These are phyloP conservation scores for Coprinopsis sp. DNA, from an alignment of 768 basidiomycete genomes.

Conservation along the genomic window DNA sequence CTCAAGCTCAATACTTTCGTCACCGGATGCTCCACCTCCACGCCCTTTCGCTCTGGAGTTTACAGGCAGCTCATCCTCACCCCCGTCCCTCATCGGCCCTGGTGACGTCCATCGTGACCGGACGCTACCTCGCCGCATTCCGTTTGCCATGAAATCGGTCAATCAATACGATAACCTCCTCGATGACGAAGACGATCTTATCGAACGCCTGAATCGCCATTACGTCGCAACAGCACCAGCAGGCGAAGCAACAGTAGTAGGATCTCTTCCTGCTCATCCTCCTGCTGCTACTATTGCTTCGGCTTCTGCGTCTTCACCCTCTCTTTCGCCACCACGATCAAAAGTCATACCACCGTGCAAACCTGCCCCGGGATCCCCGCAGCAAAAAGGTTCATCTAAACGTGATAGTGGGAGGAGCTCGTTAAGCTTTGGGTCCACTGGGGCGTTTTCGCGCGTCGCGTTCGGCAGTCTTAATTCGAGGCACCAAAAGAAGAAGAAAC, in stretches of 20 bases:
- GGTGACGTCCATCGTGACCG: background rate
- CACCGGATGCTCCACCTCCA: slow-evolving; percentile 9
- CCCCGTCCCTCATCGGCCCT: too few species aligned
- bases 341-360: too few species aligned
- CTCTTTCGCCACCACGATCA: too few species aligned
- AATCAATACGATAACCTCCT: slow-evolving; percentile 15
- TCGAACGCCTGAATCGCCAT: too few species aligned
- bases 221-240: slow-evolving; percentile 15
- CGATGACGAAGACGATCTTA: slow-evolving; percentile 26
- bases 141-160: slow-evolving; percentile 13
- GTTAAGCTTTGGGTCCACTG: slow-evolving; percentile 14
- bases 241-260: slow-evolving; percentile 16
- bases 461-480: slow-evolving; percentile 17
- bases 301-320: too few species aligned
- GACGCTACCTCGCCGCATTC: slow-evolving; percentile 13
- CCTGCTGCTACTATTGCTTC: too few species aligned
- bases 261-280: too few species aligned
- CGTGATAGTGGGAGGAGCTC: too few species aligned
- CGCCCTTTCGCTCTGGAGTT: too few species aligned
- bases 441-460: slow-evolving; percentile 20
- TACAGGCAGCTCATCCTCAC: too few species aligned
- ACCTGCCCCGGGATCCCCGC: too few species aligned
- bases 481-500: slow-evolving; percentile 49
- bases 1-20: slow-evolving; percentile 28
- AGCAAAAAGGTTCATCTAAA: too few species aligned